Percentiles rank a stretch among this genome's conserved stretches.
Evolutionary conservation across 2,329 filamentous ascomycete genomes (phyloP).

Genomic region (Albophoma yamanashiensis): DNA sequence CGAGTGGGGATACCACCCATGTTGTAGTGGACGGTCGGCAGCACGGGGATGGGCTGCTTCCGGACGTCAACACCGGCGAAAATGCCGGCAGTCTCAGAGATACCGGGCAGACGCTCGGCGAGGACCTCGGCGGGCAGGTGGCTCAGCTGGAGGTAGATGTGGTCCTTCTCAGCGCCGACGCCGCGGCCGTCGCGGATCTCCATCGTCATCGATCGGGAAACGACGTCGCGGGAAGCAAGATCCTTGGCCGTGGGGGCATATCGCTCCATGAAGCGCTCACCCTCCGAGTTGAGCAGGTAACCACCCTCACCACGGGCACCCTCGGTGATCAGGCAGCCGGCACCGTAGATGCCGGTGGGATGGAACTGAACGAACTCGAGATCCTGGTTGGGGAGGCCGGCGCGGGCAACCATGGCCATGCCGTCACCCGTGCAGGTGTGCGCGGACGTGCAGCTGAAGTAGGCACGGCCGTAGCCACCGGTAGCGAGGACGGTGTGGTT

Average conservation of each 20-base stretch:
- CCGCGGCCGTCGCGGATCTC: conserved; percentile 96
- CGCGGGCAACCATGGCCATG: conserved; percentile 98
- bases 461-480: conserved; percentile 93
- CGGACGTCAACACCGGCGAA: conserved; percentile 95
- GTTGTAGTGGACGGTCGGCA: conserved; percentile 98
- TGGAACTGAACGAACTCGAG: conserved; percentile 99
- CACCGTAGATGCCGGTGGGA: conserved; percentile 97
- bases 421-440: conserved; percentile 98
- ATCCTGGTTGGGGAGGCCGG: conserved; percentile 97
- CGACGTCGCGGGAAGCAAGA: conserved; percentile 90
- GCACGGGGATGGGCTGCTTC: conserved; percentile 92
- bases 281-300: conserved; percentile 93
- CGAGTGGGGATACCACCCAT: conserved; percentile 98
- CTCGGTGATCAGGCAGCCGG: conserved; percentile 95
- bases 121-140: conserved; percentile 88
- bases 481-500: conserved; percentile 96
- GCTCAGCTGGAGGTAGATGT: conserved; percentile 96
- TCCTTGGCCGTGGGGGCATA: conserved; percentile 98
- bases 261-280: conserved; percentile 98
- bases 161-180: conserved; percentile 94
- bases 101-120: conserved; percentile 93
- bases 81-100: conserved; percentile 95
- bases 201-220: conserved; percentile 95
- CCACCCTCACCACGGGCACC: conserved; percentile 96
- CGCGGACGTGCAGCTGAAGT: conserved; percentile 96